Base-by-base conservation (phyloP, 2,329 filamentous ascomycete genomes). In the Alternaria consortialis region DNA sequence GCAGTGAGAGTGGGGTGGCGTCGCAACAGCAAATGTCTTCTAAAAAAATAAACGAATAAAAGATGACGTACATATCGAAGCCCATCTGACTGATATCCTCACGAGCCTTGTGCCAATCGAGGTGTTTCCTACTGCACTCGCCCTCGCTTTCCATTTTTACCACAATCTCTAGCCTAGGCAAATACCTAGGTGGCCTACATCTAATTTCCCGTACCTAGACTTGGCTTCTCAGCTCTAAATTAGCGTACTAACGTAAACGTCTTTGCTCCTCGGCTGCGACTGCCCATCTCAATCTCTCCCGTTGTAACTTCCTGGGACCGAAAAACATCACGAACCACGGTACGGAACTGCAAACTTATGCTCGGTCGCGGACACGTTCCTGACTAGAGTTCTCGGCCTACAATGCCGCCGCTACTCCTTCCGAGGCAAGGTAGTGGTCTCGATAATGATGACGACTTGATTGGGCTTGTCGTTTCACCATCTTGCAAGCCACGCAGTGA, bases 331-430 rank as follows among this genome's bases (percentile, higher is more conserved):
- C 46, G 5, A 37, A 36, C 46, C 46, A 2, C 20, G 46, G 46
- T 27, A 37, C 20, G 32, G 20, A 27, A n/a, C 13, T 37, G 20
- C 20, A 27, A n/a, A 37, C 46, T 50, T 50, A 36, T 50, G 46
- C n/a, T 32, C 20, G 46, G 37, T 50, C 13, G 46, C 46, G 46
- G 46, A 36, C 11, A 37, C 32, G 46, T 50, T 50, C 46, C 46
- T 50, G 46, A 11, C 46, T 50, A 50, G 46, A 50, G 46, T 5
- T 37, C 32, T 50, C 13, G 31, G 46, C 31, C 20, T 36, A 7
- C 5, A 25, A 8, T 50, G 31, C 32, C 31, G 20, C 8, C 20
- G 32, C 12, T 27, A 15, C 31, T 50, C 8, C 13, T 25, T 27
- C 23, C 46, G 7, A 50, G 11, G 15, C 46, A 9, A 50, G 8